phyloP scores from a whole-genome alignment of 192 early-diverging fungal species.

The Umbelopsis sp. region DNA sequence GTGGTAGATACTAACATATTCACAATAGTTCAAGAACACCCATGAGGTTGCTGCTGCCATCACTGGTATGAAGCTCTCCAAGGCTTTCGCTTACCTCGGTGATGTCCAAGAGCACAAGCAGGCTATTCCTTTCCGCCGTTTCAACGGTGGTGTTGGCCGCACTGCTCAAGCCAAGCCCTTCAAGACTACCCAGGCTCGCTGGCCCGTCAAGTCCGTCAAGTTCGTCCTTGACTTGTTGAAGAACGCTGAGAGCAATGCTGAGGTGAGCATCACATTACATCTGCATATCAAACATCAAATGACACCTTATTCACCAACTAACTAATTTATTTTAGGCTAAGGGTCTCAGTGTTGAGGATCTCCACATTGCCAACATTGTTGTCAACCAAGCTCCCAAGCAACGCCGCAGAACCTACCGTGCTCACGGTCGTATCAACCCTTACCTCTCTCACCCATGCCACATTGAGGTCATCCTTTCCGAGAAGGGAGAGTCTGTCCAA shows the following conservation, averaged over 20 bases:
- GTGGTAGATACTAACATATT: background rate
- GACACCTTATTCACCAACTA: background rate
- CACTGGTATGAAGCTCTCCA: constrained; percentile 85
- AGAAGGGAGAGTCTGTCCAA: constrained; percentile 80
- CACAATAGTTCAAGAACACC: constrained; percentile 88
- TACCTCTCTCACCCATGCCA: constrained; percentile 94
- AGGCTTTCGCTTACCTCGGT: constrained; percentile 88
- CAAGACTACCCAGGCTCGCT: constrained; percentile 85
- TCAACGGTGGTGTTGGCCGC: constrained; percentile 94
- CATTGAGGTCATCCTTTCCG: constrained; percentile 90
- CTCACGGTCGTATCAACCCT: constrained; percentile 91
- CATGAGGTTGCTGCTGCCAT: constrained; percentile 92
- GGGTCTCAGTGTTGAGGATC: constrained; percentile 83
- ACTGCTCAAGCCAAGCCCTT: constrained; percentile 94
- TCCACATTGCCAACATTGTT: constrained; percentile 91
- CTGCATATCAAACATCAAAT: background rate
- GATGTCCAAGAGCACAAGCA: constrained; percentile 96
- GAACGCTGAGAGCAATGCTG: constrained; percentile 96
- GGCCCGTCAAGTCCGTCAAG: constrained; percentile 95
- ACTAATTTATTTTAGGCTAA: constrained; percentile 62
- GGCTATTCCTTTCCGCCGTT: constrained; percentile 93
- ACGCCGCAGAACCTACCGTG: constrained; percentile 94
- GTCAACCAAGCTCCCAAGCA: constrained; percentile 97
- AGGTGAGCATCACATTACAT: constrained; percentile 48
- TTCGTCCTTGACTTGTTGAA: constrained; percentile 88